phyloP scores from a whole-genome alignment of 257 asterid species.

The Perilla frutescens region DNA sequence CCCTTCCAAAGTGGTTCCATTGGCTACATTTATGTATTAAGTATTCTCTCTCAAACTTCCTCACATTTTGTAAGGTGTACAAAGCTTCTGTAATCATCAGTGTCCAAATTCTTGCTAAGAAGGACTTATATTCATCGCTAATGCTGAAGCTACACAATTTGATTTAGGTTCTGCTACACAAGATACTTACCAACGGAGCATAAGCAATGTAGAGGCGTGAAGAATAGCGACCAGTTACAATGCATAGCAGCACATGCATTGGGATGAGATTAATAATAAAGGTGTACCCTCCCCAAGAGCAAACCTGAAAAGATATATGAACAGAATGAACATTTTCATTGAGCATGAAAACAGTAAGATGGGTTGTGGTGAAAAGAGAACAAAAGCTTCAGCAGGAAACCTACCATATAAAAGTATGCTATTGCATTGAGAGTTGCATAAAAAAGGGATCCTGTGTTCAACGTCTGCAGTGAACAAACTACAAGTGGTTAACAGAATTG shows the following conservation, averaged over 20 bases:
- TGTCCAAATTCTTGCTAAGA: constrained; percentile 11
- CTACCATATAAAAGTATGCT: constrained; percentile 97
- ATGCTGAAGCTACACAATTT: constrained; percentile 10
- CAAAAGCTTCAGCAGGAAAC: constrained; percentile 30
- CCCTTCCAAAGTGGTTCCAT: not conserved
- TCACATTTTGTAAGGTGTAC: not conserved
- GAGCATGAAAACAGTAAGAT: constrained; percentile 27
- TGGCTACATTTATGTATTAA: not conserved
- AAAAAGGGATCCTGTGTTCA: constrained; percentile 97
- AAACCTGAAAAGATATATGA: constrained; percentile 63
- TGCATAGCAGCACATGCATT: constrained; percentile 97
- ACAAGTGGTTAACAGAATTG: constrained; percentile 36
- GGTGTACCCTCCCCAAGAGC: constrained; percentile 99
- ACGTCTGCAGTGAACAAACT: constrained; percentile 64
- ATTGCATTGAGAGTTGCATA: constrained; percentile 92
- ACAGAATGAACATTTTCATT: constrained; percentile 27
- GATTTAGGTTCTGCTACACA: constrained; percentile 13
- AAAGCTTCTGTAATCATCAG: constrained; percentile 11
- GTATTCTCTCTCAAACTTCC: constrained; percentile 8
- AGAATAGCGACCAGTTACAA: constrained; percentile 95
- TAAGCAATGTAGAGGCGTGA: constrained; percentile 95
- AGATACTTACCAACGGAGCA: constrained; percentile 90
- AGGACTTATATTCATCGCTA: constrained; percentile 5
- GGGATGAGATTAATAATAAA: constrained; percentile 98
- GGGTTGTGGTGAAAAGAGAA: constrained; percentile 17